Evolutionary conservation across 2,329 filamentous ascomycete genomes (phyloP).

Genomic region (Triangularia verruculosa): DNA sequence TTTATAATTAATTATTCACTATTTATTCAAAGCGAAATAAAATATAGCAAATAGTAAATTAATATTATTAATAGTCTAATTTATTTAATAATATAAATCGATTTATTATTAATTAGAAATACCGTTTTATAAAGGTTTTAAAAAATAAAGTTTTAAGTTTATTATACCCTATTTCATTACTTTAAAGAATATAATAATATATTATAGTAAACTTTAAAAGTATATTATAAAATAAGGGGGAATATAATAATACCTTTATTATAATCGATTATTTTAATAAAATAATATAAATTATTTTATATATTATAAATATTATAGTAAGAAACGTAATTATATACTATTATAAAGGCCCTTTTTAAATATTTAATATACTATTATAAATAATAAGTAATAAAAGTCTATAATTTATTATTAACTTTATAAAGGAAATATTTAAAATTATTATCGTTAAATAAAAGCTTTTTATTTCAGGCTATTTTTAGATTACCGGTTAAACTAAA

Average conservation of each 20-base stretch:
- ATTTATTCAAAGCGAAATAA: neutral
- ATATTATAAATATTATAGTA: neutral
- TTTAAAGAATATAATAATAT: neutral
- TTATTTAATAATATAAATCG: neutral
- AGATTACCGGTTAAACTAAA: neutral
- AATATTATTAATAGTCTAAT: neutral
- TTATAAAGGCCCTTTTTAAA: neutral
- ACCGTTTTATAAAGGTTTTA: neutral
- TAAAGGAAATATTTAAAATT: neutral
- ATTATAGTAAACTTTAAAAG: slow-evolving; percentile 10
- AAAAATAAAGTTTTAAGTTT: slow-evolving; percentile 2
- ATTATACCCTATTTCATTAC: neutral
- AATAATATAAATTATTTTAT: neutral
- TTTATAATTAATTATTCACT: neutral
- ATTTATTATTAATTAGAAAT: slow-evolving; percentile 2
- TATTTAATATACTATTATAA: neutral
- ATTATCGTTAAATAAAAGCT: neutral
- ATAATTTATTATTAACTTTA: neutral
- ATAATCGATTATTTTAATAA: slow-evolving; percentile 6
- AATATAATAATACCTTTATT: slow-evolving; percentile 1
- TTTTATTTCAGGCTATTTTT: neutral
- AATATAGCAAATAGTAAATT: neutral
- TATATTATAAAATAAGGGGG: neutral
- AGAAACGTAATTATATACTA: neutral
- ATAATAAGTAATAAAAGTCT: neutral